Evolutionary conservation across 192 early-diverging fungal species (phyloP), one percentile per base, ranked within the genome.

Genomic region (Umbelopsis sp.): DNA sequence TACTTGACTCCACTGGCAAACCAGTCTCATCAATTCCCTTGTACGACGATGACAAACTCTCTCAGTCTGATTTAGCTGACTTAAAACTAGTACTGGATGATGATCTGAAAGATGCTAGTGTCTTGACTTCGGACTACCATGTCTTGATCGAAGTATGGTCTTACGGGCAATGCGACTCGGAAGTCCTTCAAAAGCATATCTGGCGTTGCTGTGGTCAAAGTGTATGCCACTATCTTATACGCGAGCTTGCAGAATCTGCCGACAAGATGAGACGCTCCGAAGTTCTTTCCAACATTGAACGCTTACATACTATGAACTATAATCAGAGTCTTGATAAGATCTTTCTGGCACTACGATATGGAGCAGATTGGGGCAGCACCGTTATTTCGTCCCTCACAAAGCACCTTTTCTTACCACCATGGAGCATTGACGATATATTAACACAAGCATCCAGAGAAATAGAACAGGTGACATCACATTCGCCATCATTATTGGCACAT

Each of bases 171-270:
- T 73, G 81, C 30, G 82, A 81, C 69, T 76, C 75, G 0, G 48
- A 69, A 11, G 68, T 74, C 2, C 58, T 87, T 10, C 25, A 85
- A 41, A 79, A 87, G 20, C 44, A 78, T 21, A 83, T 87, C 30
- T 71, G 64, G 41, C 72, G 79, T 46, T 84, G 86, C 68, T 87
- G 80, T 70, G 76, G 75, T n/a, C 84, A 85, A 64, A 80, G 77
- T 50, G 49, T 87, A 37, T 87, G 86, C 50, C 84, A 87, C 25
- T 85, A 85, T 48, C 78, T 85, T 18, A 81, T 87, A 11, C 55
- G 55, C 2, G 55, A 61, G 30, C 12, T 33, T 35, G 9, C 55
- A 22, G 55, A 61, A 5, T 6, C 55, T 61, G 55, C 55, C 33
- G 55, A 61, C 12, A 35, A 16, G 6, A 61, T 61, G 55, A 33